Evolutionary conservation across 1,284 basidiomycete genomes (phyloP).

Genomic region (Boletellus sp.): DNA sequence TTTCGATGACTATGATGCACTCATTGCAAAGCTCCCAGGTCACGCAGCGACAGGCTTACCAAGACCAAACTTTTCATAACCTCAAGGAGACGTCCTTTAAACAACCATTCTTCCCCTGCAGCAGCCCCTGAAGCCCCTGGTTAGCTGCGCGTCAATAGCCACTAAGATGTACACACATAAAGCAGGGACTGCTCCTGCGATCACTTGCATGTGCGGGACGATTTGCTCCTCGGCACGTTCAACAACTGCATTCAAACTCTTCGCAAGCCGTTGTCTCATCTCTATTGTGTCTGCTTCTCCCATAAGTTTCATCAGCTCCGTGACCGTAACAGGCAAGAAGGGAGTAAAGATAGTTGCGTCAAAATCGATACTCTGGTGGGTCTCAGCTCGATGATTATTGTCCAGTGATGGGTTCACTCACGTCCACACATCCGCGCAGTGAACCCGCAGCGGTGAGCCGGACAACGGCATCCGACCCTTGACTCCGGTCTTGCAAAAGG

Average conservation of each 20-base stretch:
- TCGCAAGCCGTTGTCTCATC: constrained; percentile 73
- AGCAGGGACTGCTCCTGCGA: constrained; percentile 67
- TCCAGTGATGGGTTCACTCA: constrained; percentile 38
- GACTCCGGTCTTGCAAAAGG: constrained; percentile 64
- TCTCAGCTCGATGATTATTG: constrained; percentile 4
- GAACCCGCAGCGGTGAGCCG: constrained; percentile 77
- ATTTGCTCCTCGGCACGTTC: constrained; percentile 70
- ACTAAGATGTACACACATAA: constrained; percentile 56
- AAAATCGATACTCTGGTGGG: constrained; percentile 56
- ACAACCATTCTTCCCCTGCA: constrained; percentile 72
- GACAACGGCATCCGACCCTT: constrained; percentile 77
- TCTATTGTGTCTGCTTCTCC: constrained; percentile 75
- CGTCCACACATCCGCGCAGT: constrained; percentile 77
- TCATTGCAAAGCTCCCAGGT: not conserved
- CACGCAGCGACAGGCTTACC: constrained; percentile 38
- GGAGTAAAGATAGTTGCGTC: constrained; percentile 56
- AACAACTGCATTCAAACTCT: constrained; percentile 70
- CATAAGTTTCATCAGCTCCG: constrained; percentile 64
- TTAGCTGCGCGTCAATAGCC: constrained; percentile 5
- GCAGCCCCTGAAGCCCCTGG: constrained; percentile 44
- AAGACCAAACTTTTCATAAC: constrained; percentile 72
- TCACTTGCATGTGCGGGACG: constrained; percentile 61
- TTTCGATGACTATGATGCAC: constrained; percentile 50
- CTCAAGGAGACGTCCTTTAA: constrained; percentile 72
- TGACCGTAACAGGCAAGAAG: constrained; percentile 55